These are phyloP conservation scores for Maudiozyma humilis DNA, from an alignment of 1,139 yeast species.

Conservation along the genomic window DNA sequence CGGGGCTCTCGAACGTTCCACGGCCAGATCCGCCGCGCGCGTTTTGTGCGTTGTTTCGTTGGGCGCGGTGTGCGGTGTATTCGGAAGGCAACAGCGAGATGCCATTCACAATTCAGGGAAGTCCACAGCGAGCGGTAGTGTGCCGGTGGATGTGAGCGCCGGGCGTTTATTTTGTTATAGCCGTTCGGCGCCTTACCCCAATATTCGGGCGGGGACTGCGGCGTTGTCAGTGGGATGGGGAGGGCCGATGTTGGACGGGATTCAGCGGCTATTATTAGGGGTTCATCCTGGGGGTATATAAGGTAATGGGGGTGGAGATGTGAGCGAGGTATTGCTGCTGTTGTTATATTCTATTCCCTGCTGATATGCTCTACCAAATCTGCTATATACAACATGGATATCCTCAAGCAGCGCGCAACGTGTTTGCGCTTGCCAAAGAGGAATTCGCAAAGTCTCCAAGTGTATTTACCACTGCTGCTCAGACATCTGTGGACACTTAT, in stretches of 20 bases:
- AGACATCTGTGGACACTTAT: constrained; percentile 18
- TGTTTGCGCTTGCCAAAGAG: background rate
- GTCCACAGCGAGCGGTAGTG: too few species aligned
- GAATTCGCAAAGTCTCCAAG: constrained; percentile 5
- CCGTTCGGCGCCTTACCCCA: background rate
- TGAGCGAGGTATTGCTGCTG: too few species aligned
- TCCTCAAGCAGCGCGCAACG: background rate
- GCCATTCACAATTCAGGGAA: too few species aligned
- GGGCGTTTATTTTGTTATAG: background rate
- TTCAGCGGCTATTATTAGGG: background rate
- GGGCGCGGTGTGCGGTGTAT: too few species aligned
- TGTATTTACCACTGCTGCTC: constrained; percentile 16
- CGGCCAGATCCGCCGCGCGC: too few species aligned
- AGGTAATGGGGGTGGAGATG: background rate
- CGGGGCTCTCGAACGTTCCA: too few species aligned
- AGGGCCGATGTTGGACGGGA: too few species aligned
- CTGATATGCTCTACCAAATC: background rate
- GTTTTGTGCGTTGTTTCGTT: too few species aligned
- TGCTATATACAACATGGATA: background rate
- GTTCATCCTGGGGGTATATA: background rate
- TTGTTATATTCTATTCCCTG: background rate
- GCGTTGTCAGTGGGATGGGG: too few species aligned
- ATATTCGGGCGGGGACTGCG: too few species aligned
- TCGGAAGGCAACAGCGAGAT: too few species aligned
- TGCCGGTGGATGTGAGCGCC: too few species aligned